Conservation (phyloP, 108 stramenopile species). For the Pelagomonas calceolata region DNA sequence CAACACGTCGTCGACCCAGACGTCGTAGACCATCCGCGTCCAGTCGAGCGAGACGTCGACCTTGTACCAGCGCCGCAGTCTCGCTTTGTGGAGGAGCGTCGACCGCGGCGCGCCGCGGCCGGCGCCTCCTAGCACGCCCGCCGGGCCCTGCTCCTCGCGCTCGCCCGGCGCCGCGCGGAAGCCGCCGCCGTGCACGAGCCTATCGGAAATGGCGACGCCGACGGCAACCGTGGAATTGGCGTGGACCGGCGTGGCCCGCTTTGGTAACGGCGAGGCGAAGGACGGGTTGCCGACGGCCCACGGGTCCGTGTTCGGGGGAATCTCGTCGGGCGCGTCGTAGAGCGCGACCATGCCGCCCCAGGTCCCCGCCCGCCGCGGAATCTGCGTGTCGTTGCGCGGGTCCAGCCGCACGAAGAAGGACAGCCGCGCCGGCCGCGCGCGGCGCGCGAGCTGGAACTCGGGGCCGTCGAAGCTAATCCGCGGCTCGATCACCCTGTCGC, state of each 20-base stretch:
- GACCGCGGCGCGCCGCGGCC: conserved; percentile 10
- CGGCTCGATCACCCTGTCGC: conserved; percentile 10
- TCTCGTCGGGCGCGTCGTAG: conserved; percentile 6
- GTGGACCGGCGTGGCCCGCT: neutral
- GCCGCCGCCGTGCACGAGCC: conserved; percentile 36
- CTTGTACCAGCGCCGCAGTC: conserved; percentile 54
- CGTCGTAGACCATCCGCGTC: conserved; percentile 36
- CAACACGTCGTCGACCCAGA: conserved; percentile 49
- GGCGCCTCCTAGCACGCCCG: conserved; percentile 1
- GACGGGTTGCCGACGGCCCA: neutral
- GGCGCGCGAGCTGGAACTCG: conserved; percentile 13
- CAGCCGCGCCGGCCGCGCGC: conserved; percentile 14
- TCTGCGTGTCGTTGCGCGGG: neutral
- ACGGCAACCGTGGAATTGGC: conserved; percentile 28
- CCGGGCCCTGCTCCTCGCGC: conserved; percentile 15
- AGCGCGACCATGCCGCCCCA: conserved; percentile 29
- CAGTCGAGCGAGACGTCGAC: conserved; percentile 64
- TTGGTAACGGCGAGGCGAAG: neutral
- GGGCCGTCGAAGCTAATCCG: conserved; percentile 27
- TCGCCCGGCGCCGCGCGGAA: conserved; percentile 38
- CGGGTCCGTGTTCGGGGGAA: neutral
- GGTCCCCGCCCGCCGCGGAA: neutral
- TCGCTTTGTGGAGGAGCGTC: conserved; percentile 9
- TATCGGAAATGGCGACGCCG: conserved; percentile 41
- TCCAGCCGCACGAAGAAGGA: conserved; percentile 22